Evolutionary conservation across 2,329 filamentous ascomycete species (phyloP).

Genomic region (Leptosphaerulina australis): DNA sequence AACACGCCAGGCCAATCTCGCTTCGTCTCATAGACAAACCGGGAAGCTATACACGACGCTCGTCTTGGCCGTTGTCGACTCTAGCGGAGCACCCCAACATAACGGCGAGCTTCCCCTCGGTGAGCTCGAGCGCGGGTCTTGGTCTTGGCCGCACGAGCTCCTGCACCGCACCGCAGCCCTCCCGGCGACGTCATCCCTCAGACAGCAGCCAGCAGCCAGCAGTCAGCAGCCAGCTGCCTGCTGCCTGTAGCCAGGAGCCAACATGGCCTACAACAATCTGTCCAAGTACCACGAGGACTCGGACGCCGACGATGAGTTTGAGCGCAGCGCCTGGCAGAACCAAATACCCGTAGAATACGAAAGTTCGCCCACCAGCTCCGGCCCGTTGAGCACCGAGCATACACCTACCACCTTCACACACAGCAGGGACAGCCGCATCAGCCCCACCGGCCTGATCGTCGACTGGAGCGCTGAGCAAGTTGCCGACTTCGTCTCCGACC

Average conservation of each 20-base stretch:
- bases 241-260: neutral
- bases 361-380: slow-evolving; percentile 72
- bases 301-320: slow-evolving; percentile 78
- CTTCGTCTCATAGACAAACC: slow-evolving; percentile 48
- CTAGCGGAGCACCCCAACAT: slow-evolving; percentile 17
- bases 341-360: slow-evolving; percentile 70
- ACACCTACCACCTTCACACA: slow-evolving; percentile 80
- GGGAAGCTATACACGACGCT: slow-evolving; percentile 21
- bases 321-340: slow-evolving; percentile 68
- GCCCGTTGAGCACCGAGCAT: slow-evolving; percentile 73
- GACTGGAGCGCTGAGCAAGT: slow-evolving; percentile 87
- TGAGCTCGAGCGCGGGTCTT: slow-evolving; percentile 19
- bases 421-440: slow-evolving; percentile 65
- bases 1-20: slow-evolving; percentile 47
- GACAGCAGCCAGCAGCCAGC: neutral
- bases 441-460: slow-evolving; percentile 76
- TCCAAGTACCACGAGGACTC: slow-evolving; percentile 74
- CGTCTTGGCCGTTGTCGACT: slow-evolving; percentile 6
- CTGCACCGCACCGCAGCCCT: slow-evolving; percentile 14
- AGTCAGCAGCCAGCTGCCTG: slow-evolving; percentile 23
- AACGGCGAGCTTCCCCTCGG: slow-evolving; percentile 25
- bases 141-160: slow-evolving; percentile 33
- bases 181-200: slow-evolving; percentile 5
- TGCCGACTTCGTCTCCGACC: slow-evolving; percentile 81
- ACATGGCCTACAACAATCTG: slow-evolving; percentile 49